Percentiles rank a stretch among this genome's conserved stretches.
Evolutionary conservation across 208 protist genomes (phyloP).

Genomic region (Crithidia thermophila): DNA sequence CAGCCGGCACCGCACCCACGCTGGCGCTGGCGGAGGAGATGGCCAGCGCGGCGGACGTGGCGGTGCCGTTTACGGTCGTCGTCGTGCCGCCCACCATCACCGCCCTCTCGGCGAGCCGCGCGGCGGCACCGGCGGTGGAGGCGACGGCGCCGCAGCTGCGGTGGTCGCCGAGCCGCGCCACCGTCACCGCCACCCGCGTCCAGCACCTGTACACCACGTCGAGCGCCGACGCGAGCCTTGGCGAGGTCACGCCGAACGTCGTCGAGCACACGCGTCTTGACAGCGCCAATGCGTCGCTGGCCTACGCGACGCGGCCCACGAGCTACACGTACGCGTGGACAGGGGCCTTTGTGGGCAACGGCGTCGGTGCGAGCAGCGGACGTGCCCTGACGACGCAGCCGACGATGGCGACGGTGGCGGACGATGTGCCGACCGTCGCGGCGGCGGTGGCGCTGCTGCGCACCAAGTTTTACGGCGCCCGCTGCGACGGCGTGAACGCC

Average conservation of each 20-base stretch:
- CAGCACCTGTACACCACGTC: slow-evolving; percentile 25
- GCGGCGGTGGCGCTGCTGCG: slow-evolving; percentile 61
- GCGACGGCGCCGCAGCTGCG: slow-evolving; percentile 3
- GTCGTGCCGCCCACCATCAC: slow-evolving; percentile 37
- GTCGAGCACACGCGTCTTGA: not conserved
- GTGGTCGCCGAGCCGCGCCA: slow-evolving; percentile 8
- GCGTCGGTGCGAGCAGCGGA: slow-evolving; percentile 37
- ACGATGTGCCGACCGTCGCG: slow-evolving; percentile 35
- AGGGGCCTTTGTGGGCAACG: slow-evolving; percentile 49
- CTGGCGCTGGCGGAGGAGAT: not conserved
- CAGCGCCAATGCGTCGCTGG: not conserved
- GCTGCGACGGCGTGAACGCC: slow-evolving; percentile 38
- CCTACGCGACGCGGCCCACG: slow-evolving; percentile 34
- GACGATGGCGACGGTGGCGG: not conserved
- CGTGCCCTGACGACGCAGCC: not conserved
- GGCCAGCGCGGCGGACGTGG: not conserved
- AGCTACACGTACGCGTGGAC: slow-evolving; percentile 44
- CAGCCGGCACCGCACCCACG: slow-evolving; percentile 17
- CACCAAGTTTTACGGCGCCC: slow-evolving; percentile 42
- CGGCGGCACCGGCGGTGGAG: not conserved
- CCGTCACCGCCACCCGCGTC: slow-evolving; percentile 19
- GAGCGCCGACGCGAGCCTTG: not conserved
- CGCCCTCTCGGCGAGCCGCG: slow-evolving; percentile 15
- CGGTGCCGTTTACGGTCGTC: slow-evolving; percentile 6
- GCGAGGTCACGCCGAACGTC: not conserved